These are phyloP conservation scores for Musa schizocarpa DNA, from an alignment of 176 grass and related monocot species.

Conservation along the genomic window DNA sequence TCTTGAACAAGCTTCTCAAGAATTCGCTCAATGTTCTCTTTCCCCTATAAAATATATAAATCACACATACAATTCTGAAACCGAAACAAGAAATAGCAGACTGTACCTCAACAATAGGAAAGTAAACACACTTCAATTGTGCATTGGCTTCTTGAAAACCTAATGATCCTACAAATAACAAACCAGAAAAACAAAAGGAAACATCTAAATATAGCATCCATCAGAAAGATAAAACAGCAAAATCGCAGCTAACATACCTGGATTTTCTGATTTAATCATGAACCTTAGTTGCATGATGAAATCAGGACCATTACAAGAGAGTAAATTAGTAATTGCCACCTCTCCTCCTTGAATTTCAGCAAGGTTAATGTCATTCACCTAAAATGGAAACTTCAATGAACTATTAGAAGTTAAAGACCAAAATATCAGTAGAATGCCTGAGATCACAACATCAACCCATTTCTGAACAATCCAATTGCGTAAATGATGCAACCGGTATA, in stretches of 20 bases:
- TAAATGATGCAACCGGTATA: too few relatives aligned
- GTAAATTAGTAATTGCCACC: conserved; percentile 36
- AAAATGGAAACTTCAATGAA: conserved; percentile 16
- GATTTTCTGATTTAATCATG: background rate
- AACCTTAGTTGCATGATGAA: conserved; percentile 33
- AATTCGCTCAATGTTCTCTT: conserved; percentile 40
- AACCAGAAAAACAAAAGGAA: conserved; percentile 5
- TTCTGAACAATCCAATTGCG: too few relatives aligned
- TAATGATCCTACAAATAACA: background rate
- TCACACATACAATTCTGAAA: background rate
- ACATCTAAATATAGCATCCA: background rate
- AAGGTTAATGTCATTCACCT: conserved; percentile 43
- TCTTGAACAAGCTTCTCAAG: conserved; percentile 33
- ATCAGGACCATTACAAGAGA: conserved; percentile 50
- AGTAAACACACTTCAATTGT: conserved; percentile 42
- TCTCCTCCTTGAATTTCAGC: conserved; percentile 46
- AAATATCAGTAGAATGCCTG: too few relatives aligned
- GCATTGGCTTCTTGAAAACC: conserved; percentile 27
- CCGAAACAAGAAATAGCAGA: conserved; percentile 5
- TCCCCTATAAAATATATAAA: conserved; percentile 28
- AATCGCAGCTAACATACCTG: conserved; percentile 10
- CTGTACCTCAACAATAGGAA: conserved; percentile 45
- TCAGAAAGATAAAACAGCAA: conserved; percentile 7
- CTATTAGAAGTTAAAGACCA: too few relatives aligned
- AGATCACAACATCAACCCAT: too few relatives aligned